Evolutionary conservation across 148 eudicot genomes (phyloP), one percentile per base, ranked within the genome.

Genomic region (Rhododendron kiyosumense): DNA sequence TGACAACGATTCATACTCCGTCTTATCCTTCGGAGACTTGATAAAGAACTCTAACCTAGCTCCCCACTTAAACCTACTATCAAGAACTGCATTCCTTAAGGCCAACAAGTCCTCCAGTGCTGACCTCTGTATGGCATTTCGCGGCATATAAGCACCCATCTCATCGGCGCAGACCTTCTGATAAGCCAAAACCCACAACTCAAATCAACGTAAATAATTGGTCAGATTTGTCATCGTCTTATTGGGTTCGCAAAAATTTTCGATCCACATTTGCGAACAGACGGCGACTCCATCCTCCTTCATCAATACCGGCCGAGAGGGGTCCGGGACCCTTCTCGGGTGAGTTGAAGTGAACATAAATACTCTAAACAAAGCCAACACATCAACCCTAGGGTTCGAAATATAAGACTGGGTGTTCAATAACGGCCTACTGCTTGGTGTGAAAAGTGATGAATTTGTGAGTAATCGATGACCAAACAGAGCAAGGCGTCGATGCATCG

Each of bases 141-240:
- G 89, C 0, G 98, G 96, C 91, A 96, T 85, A 87, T 96, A 96
- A 0, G 95, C 91, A 4, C 99, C 99, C 67, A 87, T 91, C 26
- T 94, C 99, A 87, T 96, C 99, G 18, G 98, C 94, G 89, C 90
- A 93, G 13, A 95, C 98, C 89, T 96, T 96, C 91, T 96, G 99
- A 85, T 96, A 96, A 38, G 98, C 97, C 85, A 96, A 90, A 10
- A 96, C 94, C 98, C 99, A 96, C 86, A 96, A 83, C 88, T 96
- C 99, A 88, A 96, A 93, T 73, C 94, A 90, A 87, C 96, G 90
- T 74, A 95, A 90, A 84, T 95, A 92, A 26, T 84, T 49, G 11
- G 90, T 85, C 90, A 96, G 90, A 89, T 95, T 95, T 13, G 89
- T 89, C 17, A 87, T 91, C 1, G 92, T 94, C 86, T 79, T 92